Base-by-base conservation (phyloP, 2,329 filamentous ascomycete genomes). In the Sarocladiaceae sp. region DNA sequence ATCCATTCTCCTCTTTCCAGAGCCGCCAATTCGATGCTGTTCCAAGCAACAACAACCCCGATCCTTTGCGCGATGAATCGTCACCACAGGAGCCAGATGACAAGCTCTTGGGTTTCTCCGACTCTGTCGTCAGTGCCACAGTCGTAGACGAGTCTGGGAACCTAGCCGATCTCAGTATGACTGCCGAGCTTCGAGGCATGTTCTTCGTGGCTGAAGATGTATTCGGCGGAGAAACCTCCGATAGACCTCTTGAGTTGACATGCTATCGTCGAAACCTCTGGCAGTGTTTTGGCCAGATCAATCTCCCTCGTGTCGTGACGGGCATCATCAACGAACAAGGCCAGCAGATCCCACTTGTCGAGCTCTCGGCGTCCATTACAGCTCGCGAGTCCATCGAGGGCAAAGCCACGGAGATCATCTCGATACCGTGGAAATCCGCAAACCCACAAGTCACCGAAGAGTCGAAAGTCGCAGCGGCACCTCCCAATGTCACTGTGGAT, bases 241-340 rank as follows among this genome's bases (percentile, higher is more conserved):
- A 72, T 7, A 67, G 80, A 4, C 82, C 83, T 0, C 74, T 84
- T 42, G 91, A 97, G 66, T 68, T 97, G 60, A 97, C 91, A 0
- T 97, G 91, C 72, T 97, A 97, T 61, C 83, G 91, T 33, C 80
- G 91, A 42, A 97, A 97, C 58, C 72, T 97, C 37, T 97, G 95
- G 73, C 90, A 96, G 65, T 94, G 95, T 53, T 91, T 88, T 1
- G 91, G 91, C 27, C 86, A 85, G 43, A 78, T 97, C 45, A 88
- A 81, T 0, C 64, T 96, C 33, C 88, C 89, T n/a, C 67, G 78
- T 18, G 76, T 83, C 40, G 78, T 82, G 32, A 74, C 87, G 39
- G 79, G 86, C 48, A 74, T 89, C 57, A 60, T 78, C 45, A 70
- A 76, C 51, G 90, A 91, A 12, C 85, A 94, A 51, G 84, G 88